Evolutionary conservation across 768 basidiomycete genomes (phyloP).

Genomic region (Rhodotorula paludigena): DNA sequence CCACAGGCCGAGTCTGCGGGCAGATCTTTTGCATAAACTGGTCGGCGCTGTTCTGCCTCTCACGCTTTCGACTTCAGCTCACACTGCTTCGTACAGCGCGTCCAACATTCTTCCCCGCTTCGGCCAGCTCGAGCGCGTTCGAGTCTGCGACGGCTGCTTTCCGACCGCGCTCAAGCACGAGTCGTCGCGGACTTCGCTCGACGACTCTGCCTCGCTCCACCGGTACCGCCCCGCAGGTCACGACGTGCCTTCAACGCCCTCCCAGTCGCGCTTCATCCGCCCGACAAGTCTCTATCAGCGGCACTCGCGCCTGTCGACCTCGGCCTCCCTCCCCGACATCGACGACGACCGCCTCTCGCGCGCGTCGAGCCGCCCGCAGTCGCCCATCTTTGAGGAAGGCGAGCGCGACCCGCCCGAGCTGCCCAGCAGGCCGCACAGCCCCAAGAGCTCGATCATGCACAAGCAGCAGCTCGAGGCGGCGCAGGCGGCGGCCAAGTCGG

Average conservation of each 20-base stretch:
- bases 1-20: constrained; percentile 53
- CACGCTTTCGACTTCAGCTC: background rate
- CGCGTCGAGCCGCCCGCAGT: background rate
- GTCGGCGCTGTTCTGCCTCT: constrained; percentile 2
- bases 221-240: constrained; percentile 44
- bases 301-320: background rate
- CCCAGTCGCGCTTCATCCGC: constrained; percentile 62
- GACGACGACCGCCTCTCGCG: constrained; percentile 2
- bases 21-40: constrained; percentile 98
- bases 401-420: background rate
- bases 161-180: constrained; percentile 10
- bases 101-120: constrained; percentile 91
- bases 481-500: background rate
- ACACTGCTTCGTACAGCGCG: constrained; percentile 51
- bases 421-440: constrained; percentile 5
- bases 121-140: constrained; percentile 88
- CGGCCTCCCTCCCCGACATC: background rate
- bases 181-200: constrained; percentile 53
- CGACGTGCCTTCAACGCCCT: constrained; percentile 76
- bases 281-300: background rate
- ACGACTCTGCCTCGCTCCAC: constrained; percentile 52
- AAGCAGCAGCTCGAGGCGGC: constrained; percentile 4
- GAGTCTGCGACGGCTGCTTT: constrained; percentile 84
- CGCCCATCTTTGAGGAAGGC: background rate
- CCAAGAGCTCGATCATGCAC: constrained; percentile 11